Conservation (phyloP, 768 basidiomycete species). For the Hebeloma cylindrosporum region DNA sequence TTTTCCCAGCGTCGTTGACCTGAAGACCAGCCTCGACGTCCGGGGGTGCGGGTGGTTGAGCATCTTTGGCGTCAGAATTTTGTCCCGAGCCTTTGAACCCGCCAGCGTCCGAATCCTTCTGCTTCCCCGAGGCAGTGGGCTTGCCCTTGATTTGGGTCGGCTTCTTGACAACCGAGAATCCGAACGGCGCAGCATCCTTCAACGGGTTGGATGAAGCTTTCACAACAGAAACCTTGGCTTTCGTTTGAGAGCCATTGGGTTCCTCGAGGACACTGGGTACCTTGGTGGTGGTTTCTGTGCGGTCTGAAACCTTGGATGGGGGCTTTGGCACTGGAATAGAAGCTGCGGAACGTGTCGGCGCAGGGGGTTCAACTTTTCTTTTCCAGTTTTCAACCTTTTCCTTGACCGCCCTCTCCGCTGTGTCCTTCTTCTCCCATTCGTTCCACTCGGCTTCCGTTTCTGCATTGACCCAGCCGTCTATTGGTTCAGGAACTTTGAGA, state of each 20-base stretch:
- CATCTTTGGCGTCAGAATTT: too few species aligned
- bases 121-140: too few species aligned
- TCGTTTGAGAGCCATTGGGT: background rate
- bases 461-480: conserved; percentile 22
- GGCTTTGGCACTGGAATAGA: background rate
- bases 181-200: conserved; percentile 12
- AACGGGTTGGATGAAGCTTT: conserved; percentile 9
- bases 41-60: too few species aligned
- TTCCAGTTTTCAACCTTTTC: conserved; percentile 27
- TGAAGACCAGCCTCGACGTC: background rate
- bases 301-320: conserved; percentile 6
- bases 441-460: conserved; percentile 24
- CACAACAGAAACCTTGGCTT: conserved; percentile 8
- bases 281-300: conserved; percentile 2
- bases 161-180: conserved; percentile 19
- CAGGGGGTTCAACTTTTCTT: conserved; percentile 11
- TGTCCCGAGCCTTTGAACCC: too few species aligned
- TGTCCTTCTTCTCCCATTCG: conserved; percentile 23
- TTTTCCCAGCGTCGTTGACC: background rate
- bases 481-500: conserved; percentile 6
- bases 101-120: too few species aligned
- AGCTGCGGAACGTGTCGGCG: background rate
- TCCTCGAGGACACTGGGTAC: too few species aligned
- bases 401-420: conserved; percentile 15
- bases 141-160: too few species aligned